Evolutionary conservation across 805 yeast species (phyloP).

Genomic region (Wickerhamiella lipophila): DNA sequence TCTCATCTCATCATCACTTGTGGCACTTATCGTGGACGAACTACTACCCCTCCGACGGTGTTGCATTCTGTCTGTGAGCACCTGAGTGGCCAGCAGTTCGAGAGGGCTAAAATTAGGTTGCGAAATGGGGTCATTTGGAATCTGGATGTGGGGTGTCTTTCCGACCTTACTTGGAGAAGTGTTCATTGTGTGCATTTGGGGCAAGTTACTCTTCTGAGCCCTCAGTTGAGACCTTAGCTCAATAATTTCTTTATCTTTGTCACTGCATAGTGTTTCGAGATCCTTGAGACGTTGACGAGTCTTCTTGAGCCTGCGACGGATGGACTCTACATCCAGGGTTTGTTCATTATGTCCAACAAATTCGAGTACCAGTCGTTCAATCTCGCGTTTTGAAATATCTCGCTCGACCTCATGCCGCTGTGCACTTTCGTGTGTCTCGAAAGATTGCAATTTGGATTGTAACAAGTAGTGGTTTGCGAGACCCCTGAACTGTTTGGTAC

Average conservation of each 20-base stretch:
- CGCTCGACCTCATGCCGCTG: slow-evolving; percentile 39
- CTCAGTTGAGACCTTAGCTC: slow-evolving; percentile 29
- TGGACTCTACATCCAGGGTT: slow-evolving; percentile 29
- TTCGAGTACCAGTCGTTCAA: slow-evolving; percentile 33
- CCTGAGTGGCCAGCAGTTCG: slow-evolving; percentile 45
- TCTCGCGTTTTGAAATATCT: slow-evolving; percentile 35
- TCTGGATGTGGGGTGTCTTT: neutral
- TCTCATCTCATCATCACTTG: slow-evolving; percentile 22
- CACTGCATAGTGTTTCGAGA: slow-evolving; percentile 33
- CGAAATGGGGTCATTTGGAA: slow-evolving; percentile 1
- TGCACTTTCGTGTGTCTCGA: slow-evolving; percentile 34
- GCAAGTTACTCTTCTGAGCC: slow-evolving; percentile 15
- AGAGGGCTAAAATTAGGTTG: slow-evolving; percentile 32
- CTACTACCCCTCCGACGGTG: slow-evolving; percentile 27
- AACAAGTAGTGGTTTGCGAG: slow-evolving; percentile 22
- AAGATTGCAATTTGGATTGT: slow-evolving; percentile 32
- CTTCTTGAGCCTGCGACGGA: slow-evolving; percentile 29
- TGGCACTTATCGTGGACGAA: slow-evolving; percentile 28
- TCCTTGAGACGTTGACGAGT: slow-evolving; percentile 36
- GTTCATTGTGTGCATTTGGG: slow-evolving; percentile 19
- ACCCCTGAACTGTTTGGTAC: slow-evolving; percentile 21
- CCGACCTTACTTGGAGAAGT: slow-evolving; percentile 11
- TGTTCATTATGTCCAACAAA: slow-evolving; percentile 27
- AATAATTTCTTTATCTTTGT: slow-evolving; percentile 36
- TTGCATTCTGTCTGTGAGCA: slow-evolving; percentile 31